phyloP scores from a whole-genome alignment of 1,284 basidiomycete genomes.

The Puccinia hordei region DNA sequence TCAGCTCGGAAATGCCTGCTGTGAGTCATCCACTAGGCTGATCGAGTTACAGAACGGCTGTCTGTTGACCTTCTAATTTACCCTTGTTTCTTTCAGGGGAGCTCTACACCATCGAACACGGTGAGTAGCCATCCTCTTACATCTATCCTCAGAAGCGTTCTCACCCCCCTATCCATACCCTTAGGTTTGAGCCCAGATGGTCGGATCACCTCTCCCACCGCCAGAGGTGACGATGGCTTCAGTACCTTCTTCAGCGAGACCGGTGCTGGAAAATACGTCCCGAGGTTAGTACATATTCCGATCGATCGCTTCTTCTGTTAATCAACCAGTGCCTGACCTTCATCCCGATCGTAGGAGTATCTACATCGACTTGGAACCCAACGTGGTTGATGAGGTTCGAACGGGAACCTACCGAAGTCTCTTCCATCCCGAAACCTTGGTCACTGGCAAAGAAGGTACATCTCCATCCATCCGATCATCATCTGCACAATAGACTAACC shows the following conservation, averaged over 20 bases:
- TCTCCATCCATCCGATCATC: slow-evolving; percentile 62
- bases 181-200: slow-evolving; percentile 92
- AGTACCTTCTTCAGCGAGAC: slow-evolving; percentile 94
- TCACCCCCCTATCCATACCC: neutral
- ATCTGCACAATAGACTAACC: neutral
- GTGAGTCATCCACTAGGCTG: neutral
- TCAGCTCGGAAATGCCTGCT: slow-evolving; percentile 62
- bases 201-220: slow-evolving; percentile 75
- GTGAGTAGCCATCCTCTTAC: neutral
- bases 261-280: slow-evolving; percentile 63
- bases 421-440: slow-evolving; percentile 98
- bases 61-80: too few species aligned
- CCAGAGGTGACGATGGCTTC: slow-evolving; percentile 82
- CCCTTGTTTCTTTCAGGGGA: slow-evolving; percentile 13
- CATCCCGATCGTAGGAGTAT: slow-evolving; percentile 62
- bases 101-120: slow-evolving; percentile 46
- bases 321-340: neutral
- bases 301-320: slow-evolving; percentile 55
- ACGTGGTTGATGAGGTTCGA: slow-evolving; percentile 94
- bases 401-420: slow-evolving; percentile 89
- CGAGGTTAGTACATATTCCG: slow-evolving; percentile 20
- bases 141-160: neutral
- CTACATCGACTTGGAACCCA: slow-evolving; percentile 92
- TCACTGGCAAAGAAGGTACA: slow-evolving; percentile 98
- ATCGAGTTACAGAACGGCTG: too few species aligned